phyloP scores from a whole-genome alignment of 1,284 basidiomycete genomes.

The Austroboletus novae-zelandiae region DNA sequence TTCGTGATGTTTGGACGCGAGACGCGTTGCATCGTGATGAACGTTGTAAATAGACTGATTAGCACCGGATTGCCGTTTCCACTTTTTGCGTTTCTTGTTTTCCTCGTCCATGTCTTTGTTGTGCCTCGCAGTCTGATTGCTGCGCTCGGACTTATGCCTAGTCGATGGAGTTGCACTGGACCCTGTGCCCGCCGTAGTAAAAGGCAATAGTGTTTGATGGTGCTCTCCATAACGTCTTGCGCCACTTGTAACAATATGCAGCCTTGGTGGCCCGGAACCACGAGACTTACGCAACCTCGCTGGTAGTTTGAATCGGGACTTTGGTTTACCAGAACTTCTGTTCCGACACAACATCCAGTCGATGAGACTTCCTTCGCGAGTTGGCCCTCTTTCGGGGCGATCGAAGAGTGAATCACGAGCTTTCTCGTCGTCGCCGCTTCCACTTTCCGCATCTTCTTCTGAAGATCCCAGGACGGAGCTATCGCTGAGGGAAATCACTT shows the following conservation, averaged over 20 bases:
- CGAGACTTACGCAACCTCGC: slow-evolving; percentile 8
- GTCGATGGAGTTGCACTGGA: slow-evolving; percentile 6
- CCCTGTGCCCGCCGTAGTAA: slow-evolving; percentile 14
- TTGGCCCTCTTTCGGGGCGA: slow-evolving; percentile 19
- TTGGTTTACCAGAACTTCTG: slow-evolving; percentile 29
- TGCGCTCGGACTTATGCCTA: slow-evolving; percentile 6
- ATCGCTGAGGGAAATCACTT: slow-evolving; percentile 26
- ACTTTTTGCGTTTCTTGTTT: slow-evolving; percentile 11
- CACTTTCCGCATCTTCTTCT: slow-evolving; percentile 28
- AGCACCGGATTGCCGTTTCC: slow-evolving; percentile 3
- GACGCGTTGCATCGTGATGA: slow-evolving; percentile 23
- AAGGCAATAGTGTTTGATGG: slow-evolving; percentile 40
- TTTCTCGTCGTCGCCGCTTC: slow-evolving; percentile 30
- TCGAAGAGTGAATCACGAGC: slow-evolving; percentile 32
- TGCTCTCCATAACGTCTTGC: slow-evolving; percentile 32
- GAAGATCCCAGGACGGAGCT: slow-evolving; percentile 22
- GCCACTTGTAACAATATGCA: slow-evolving; percentile 39
- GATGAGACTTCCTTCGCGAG: slow-evolving; percentile 46
- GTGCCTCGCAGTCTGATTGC: not conserved
- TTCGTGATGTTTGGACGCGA: slow-evolving; percentile 26
- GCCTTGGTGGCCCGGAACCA: slow-evolving; percentile 8
- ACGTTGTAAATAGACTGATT: slow-evolving; percentile 23
- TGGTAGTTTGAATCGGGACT: slow-evolving; percentile 9
- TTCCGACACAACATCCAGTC: slow-evolving; percentile 57
- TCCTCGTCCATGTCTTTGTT: slow-evolving; percentile 5